These are phyloP conservation scores for Xylaria digitata DNA, from an alignment of 2,329 filamentous ascomycete species.

Conservation along the genomic window DNA sequence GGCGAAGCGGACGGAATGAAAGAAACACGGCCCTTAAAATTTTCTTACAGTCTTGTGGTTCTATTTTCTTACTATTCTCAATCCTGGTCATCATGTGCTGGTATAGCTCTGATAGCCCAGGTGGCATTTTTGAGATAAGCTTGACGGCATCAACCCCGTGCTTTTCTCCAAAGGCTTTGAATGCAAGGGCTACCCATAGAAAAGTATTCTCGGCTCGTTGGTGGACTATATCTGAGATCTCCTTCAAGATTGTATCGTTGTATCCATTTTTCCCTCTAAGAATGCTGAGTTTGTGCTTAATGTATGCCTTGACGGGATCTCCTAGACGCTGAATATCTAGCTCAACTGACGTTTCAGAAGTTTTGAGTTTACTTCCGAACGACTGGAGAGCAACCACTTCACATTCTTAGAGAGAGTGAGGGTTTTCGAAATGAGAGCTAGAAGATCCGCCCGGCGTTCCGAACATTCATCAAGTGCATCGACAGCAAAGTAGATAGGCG, in stretches of 20 bases:
- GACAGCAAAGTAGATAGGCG: constrained; percentile 11
- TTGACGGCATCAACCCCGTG: neutral
- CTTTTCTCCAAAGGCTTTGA: constrained; percentile 6
- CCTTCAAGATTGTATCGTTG: neutral
- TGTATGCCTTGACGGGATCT: constrained; percentile 21
- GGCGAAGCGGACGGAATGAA: constrained; percentile 12
- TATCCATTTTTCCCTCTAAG: neutral
- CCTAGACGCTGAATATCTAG: constrained; percentile 3
- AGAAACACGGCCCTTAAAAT: constrained; percentile 11
- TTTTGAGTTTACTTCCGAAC: constrained; percentile 13
- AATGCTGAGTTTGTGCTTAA: constrained; percentile 13
- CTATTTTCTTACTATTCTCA: neutral
- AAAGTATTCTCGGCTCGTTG: constrained; percentile 15
- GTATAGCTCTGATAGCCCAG: constrained; percentile 17
- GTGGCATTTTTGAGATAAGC: constrained; percentile 2
- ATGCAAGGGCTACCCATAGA: constrained; percentile 19
- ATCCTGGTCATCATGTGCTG: constrained; percentile 19
- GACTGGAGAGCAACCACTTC: constrained; percentile 27
- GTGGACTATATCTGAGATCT: constrained; percentile 3
- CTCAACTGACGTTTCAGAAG: constrained; percentile 1
- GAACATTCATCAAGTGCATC: constrained; percentile 27
- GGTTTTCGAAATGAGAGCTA: constrained; percentile 9
- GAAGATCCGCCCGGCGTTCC: neutral
- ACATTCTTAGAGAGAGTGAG: constrained; percentile 11
- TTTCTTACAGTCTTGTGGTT: constrained; percentile 12